These are phyloP conservation scores for Colletotrichum falcatum DNA, from an alignment of 2,329 filamentous ascomycete genomes.

Conservation along the genomic window DNA sequence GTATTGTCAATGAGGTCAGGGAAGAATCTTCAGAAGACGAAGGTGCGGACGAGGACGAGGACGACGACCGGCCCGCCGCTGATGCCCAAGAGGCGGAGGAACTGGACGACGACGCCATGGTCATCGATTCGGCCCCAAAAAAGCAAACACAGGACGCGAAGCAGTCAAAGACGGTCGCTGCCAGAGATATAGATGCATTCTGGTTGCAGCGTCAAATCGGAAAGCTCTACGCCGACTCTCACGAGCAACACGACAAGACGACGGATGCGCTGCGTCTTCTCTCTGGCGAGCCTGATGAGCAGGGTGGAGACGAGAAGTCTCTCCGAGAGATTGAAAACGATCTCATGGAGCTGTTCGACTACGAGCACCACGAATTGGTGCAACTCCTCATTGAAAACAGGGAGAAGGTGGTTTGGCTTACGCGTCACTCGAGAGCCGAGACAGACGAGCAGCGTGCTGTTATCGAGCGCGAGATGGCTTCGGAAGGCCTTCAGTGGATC, in stretches of 20 bases:
- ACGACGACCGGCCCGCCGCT: slow-evolving; percentile 68
- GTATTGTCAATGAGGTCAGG: slow-evolving; percentile 84
- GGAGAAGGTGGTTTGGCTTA: slow-evolving; percentile 96
- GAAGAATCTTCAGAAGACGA: slow-evolving; percentile 90
- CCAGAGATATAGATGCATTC: slow-evolving; percentile 94
- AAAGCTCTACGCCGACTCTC: slow-evolving; percentile 87
- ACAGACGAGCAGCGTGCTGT: slow-evolving; percentile 80
- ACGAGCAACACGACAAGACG: slow-evolving; percentile 94
- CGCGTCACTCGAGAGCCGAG: slow-evolving; percentile 84
- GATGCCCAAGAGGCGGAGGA: slow-evolving; percentile 57
- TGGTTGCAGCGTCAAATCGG: slow-evolving; percentile 97
- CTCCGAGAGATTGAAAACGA: slow-evolving; percentile 97
- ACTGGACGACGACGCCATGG: slow-evolving; percentile 75
- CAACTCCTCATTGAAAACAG: slow-evolving; percentile 91
- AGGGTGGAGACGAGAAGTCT: slow-evolving; percentile 83
- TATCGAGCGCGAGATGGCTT: slow-evolving; percentile 91
- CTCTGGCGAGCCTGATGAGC: slow-evolving; percentile 76
- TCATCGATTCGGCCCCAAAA: slow-evolving; percentile 77
- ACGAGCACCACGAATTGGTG: slow-evolving; percentile 93
- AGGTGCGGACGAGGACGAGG: slow-evolving; percentile 73
- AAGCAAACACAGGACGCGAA: slow-evolving; percentile 59
- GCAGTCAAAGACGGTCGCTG: slow-evolving; percentile 75
- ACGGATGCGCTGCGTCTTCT: slow-evolving; percentile 85
- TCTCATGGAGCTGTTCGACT: slow-evolving; percentile 97
- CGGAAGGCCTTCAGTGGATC: slow-evolving; percentile 87